Evolutionary conservation across 2,329 filamentous ascomycete genomes (phyloP).

Genomic region (Graphilbum ipis-grandicollis): DNA sequence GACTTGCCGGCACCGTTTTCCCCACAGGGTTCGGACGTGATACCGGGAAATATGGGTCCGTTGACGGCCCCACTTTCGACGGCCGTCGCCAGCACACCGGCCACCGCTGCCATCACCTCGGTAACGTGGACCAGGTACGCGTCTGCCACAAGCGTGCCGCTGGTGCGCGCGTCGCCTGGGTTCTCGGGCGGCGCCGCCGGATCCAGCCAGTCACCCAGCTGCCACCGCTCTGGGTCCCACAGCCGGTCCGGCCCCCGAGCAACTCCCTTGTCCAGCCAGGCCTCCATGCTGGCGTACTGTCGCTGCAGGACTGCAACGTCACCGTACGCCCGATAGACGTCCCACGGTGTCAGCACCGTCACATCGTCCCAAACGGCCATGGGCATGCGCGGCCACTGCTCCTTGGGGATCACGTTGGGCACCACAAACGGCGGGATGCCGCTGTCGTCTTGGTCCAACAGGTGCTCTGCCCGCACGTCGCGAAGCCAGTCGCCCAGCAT

Average conservation of each 20-base stretch:
- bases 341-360: constrained; percentile 14
- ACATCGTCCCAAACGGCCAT: constrained; percentile 14
- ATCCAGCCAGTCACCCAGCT: constrained; percentile 24
- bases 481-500: constrained; percentile 32
- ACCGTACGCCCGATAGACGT: constrained; percentile 13
- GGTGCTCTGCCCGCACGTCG: constrained; percentile 20
- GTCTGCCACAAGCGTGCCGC: constrained; percentile 18
- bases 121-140: constrained; percentile 20
- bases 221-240: constrained; percentile 16
- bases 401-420: constrained; percentile 7
- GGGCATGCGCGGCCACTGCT: background rate
- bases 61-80: too few species aligned
- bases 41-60: too few species aligned
- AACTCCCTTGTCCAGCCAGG: constrained; percentile 12
- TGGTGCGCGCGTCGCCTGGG: constrained; percentile 16
- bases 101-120: constrained; percentile 12
- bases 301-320: constrained; percentile 14
- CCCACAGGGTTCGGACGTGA: too few species aligned
- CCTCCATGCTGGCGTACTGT: constrained; percentile 13
- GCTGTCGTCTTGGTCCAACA: background rate
- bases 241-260: constrained; percentile 13
- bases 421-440: constrained; percentile 12
- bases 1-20: too few species aligned
- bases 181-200: constrained; percentile 18
- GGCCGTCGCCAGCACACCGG: constrained; percentile 10